Conservation (phyloP, 2,329 filamentous ascomycete species). For the Chrysoporthe puriensis region DNA sequence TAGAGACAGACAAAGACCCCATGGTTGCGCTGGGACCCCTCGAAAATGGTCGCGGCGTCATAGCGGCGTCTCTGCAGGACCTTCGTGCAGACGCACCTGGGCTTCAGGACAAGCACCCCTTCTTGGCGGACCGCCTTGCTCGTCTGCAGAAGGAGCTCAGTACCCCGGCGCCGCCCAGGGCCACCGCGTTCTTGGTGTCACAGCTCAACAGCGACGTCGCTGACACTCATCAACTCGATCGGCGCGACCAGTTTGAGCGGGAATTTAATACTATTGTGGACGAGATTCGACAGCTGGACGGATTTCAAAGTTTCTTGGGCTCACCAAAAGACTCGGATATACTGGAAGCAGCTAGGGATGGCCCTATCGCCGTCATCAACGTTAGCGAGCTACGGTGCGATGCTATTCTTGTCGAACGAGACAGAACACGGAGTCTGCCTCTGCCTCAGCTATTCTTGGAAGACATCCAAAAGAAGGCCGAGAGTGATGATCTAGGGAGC, state of each 20-base stretch:
- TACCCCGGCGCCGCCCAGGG: no score
- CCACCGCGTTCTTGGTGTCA: no score
- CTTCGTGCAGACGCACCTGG: not conserved
- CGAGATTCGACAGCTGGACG: not conserved
- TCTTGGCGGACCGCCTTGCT: not conserved
- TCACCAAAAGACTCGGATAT: not conserved
- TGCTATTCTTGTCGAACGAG: not conserved
- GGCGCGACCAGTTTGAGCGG: not conserved
- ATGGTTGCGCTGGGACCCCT: not conserved
- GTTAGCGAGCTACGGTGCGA: not conserved
- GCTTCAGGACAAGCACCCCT: not conserved
- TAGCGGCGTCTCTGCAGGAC: not conserved
- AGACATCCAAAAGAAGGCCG: not conserved
- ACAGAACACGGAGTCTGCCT: not conserved
- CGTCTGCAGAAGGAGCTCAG: not conserved
- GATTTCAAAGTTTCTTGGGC: not conserved
- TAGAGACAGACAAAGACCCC: not conserved
- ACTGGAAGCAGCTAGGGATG: not conserved
- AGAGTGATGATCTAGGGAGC: not conserved
- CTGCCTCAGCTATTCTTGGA: not conserved
- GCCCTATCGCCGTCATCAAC: not conserved
- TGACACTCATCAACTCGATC: no score
- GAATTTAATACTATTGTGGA: not conserved
- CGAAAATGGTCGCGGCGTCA: not conserved
- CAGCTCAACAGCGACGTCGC: no score